phyloP scores from a whole-genome alignment of 352 stramenopile species.

The Globisporangium parvum region DNA sequence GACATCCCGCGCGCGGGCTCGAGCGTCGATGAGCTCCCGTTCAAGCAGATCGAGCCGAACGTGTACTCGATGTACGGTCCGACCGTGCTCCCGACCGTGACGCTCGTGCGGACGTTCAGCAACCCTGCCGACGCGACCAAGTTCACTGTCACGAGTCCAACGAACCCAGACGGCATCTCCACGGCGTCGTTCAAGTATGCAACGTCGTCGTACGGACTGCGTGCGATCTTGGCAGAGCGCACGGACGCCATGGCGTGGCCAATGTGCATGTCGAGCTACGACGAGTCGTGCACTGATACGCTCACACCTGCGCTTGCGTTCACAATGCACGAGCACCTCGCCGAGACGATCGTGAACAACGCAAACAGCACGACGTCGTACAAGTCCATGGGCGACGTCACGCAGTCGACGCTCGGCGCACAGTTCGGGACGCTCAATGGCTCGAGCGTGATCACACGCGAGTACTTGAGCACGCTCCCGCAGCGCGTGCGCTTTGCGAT shows the following conservation, averaged over 20 bases:
- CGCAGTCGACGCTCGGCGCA: slow-evolving; percentile 20
- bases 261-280: slow-evolving; percentile 21
- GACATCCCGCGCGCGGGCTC: slow-evolving; percentile 31
- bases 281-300: slow-evolving; percentile 18
- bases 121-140: slow-evolving; percentile 1
- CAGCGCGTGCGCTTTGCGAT: slow-evolving; percentile 45
- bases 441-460: slow-evolving; percentile 27
- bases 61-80: slow-evolving; percentile 44
- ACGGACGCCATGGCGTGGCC: slow-evolving; percentile 20
- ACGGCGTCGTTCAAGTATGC: slow-evolving; percentile 35
- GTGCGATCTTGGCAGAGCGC: slow-evolving; percentile 26
- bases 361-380: slow-evolving; percentile 42
- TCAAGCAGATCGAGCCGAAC: slow-evolving; percentile 41
- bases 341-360: slow-evolving; percentile 28
- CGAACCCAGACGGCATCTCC: slow-evolving; percentile 10
- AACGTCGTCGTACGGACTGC: slow-evolving; percentile 40
- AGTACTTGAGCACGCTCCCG: slow-evolving; percentile 34
- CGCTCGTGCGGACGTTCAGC: slow-evolving; percentile 16
- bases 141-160: slow-evolving; percentile 12
- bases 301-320: slow-evolving; percentile 25
- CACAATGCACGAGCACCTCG: slow-evolving; percentile 37
- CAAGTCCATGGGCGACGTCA: slow-evolving; percentile 39
- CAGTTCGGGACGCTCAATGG: slow-evolving; percentile 7
- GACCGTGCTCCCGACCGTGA: slow-evolving; percentile 20
- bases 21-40: slow-evolving; percentile 33